phyloP scores from a whole-genome alignment of 208 protist species.

The Herpetomonas samuelpessoai region DNA sequence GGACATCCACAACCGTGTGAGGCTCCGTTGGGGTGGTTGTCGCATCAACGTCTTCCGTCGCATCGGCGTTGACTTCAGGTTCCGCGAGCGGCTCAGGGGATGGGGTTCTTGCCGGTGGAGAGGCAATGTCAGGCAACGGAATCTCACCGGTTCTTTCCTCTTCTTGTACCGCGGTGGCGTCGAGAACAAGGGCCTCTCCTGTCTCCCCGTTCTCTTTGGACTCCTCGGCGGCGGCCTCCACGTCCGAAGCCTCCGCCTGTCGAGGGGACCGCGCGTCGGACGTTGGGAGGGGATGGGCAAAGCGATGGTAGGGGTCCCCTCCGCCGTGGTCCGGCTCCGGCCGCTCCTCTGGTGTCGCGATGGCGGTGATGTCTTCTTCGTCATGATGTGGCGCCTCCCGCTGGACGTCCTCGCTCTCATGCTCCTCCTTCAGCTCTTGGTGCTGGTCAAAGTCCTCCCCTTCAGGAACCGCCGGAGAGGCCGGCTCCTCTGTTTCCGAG shows the following conservation, averaged over 20 bases:
- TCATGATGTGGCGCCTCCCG: no score
- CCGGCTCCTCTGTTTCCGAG: neutral
- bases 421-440: no score
- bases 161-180: no score
- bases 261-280: neutral
- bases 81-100: neutral
- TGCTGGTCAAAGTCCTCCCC: no score
- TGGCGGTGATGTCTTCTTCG: neutral
- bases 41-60: neutral
- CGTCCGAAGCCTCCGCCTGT: neutral
- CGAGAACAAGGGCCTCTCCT: no score
- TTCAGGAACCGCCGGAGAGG: neutral
- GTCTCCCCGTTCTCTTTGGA: neutral
- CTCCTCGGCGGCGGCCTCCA: neutral
- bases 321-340: neutral
- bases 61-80: constrained; percentile 1
- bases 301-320: neutral
- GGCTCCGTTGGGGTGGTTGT: no score
- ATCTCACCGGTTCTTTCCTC: no score
- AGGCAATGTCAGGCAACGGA: no score
- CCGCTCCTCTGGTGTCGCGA: neutral
- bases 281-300: neutral
- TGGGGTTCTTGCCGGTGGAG: no score
- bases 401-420: neutral
- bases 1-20: neutral